Evolutionary conservation across 257 asterid genomes (phyloP).

Genomic region (Datura wrightii): DNA sequence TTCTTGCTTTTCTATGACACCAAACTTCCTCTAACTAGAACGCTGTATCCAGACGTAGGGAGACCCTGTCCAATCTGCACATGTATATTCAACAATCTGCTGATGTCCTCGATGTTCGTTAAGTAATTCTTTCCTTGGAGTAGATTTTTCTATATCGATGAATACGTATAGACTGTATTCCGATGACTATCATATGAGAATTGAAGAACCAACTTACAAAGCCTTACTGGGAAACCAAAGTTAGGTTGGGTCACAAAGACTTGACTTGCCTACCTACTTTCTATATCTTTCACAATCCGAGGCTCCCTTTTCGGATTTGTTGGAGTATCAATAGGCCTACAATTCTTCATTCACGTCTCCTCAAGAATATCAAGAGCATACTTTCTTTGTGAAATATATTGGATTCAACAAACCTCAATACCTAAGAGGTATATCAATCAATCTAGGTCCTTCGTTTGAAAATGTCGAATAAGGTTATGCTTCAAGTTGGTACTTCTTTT

Average conservation of each 20-base stretch:
- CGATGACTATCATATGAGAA: background rate
- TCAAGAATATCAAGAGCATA: background rate
- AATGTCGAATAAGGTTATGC: background rate
- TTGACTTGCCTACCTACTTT: background rate
- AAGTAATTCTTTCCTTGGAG: background rate
- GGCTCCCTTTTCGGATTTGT: background rate
- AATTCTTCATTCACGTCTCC: background rate
- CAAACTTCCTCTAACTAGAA: slow-evolving; percentile 7
- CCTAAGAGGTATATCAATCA: background rate
- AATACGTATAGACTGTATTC: background rate
- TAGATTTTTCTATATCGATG: background rate
- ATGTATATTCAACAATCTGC: background rate
- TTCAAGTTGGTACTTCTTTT: background rate
- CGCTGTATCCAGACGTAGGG: background rate
- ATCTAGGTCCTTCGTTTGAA: background rate
- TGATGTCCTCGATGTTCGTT: background rate
- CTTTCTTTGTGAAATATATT: background rate
- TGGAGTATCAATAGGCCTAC: background rate
- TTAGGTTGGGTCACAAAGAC: background rate
- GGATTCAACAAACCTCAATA: background rate
- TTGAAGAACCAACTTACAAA: background rate
- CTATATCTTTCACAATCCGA: background rate
- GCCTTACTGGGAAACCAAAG: background rate
- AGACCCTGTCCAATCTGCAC: background rate
- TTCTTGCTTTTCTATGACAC: background rate